A percentile compares a stretch with the other conserved stretches of the same genome.
These are phyloP conservation scores for Nissolia schottii DNA, from an alignment of 306 rosid genomes.

Conservation along the genomic window DNA sequence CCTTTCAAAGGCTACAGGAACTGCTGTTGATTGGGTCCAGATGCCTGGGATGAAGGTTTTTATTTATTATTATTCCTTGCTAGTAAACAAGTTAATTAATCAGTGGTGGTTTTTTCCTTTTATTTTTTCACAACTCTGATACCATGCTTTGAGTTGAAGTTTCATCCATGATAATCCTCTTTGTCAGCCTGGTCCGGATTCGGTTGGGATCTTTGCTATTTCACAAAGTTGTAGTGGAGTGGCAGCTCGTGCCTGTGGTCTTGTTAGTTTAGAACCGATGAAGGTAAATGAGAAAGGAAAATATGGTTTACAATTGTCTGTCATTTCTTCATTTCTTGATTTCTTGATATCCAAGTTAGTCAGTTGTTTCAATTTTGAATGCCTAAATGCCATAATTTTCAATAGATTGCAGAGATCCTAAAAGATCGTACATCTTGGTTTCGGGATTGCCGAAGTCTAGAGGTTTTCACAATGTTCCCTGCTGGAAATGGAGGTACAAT, in stretches of 20 bases:
- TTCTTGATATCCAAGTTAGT: not conserved
- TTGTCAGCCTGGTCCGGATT: conserved; percentile 89
- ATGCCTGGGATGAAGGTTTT: conserved; percentile 92
- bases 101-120: not conserved
- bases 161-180: not conserved
- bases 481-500: conserved; percentile 77
- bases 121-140: not conserved
- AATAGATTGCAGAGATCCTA: conserved; percentile 78
- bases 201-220: conserved; percentile 82
- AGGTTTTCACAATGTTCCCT: conserved; percentile 73
- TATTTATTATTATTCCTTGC: not conserved
- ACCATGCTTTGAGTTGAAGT: not conserved
- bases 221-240: conserved; percentile 79
- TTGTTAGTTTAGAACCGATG: conserved; percentile 65
- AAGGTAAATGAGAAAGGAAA: conserved; percentile 38
- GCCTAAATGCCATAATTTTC: not conserved
- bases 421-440: conserved; percentile 86
- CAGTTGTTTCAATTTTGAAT: not conserved
- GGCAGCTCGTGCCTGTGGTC: conserved; percentile 91
- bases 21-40: conserved; percentile 95
- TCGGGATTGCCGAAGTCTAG: conserved; percentile 79
- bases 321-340: too few species aligned
- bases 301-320: not conserved
- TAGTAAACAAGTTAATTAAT: not conserved
- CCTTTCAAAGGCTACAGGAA: conserved; percentile 89